These are phyloP conservation scores for Fusarium sp. DNA, from an alignment of 2,329 filamentous ascomycete species.

Conservation along the genomic window DNA sequence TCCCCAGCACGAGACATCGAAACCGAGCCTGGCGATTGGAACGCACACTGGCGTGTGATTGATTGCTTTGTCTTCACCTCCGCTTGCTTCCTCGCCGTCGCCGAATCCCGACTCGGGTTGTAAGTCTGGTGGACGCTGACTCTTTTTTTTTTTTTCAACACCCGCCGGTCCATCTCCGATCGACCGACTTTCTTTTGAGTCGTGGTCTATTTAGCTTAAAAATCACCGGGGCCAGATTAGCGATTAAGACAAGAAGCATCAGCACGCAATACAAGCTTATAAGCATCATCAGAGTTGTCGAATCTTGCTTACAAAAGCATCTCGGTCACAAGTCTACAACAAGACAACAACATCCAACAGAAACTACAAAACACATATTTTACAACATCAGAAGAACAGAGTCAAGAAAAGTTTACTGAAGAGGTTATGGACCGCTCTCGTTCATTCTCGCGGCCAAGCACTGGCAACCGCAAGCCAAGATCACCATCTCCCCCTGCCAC, in stretches of 20 bases:
- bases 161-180: slow-evolving; percentile 1
- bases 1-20: slow-evolving; percentile 24
- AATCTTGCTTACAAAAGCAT: not conserved
- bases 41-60: slow-evolving; percentile 23
- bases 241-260: not conserved
- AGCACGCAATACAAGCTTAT: not conserved
- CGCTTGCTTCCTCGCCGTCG: slow-evolving; percentile 1
- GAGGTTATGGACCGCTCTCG: slow-evolving; percentile 27
- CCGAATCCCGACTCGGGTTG: slow-evolving; percentile 4
- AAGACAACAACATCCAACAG: not conserved
- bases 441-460: slow-evolving; percentile 38
- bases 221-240: not conserved
- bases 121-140: slow-evolving; percentile 9
- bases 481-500: slow-evolving; percentile 24
- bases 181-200: not conserved
- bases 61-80: not conserved
- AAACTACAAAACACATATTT: not conserved
- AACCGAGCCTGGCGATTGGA: slow-evolving; percentile 13
- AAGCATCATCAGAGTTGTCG: not conserved
- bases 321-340: not conserved
- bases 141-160: not conserved
- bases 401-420: not conserved
- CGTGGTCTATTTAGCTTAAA: slow-evolving; percentile 8
- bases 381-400: not conserved
- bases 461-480: slow-evolving; percentile 13